phyloP scores from a whole-genome alignment of 2,329 filamentous ascomycete species.

The Trichoderma afroharzianum region DNA sequence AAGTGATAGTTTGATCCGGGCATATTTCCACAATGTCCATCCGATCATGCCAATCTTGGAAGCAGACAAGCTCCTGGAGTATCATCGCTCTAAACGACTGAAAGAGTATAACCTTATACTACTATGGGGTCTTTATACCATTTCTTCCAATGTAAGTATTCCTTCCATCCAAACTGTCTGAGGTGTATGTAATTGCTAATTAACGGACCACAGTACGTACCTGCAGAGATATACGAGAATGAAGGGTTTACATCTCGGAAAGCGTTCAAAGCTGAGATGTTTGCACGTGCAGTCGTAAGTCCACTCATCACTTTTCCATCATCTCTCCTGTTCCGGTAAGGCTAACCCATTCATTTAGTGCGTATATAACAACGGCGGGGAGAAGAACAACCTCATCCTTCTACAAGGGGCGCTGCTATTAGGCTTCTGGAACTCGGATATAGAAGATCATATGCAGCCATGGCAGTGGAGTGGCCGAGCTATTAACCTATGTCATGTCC shows the following conservation, averaged over 20 bases:
- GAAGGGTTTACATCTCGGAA: slow-evolving; percentile 12
- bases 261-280: slow-evolving; percentile 3
- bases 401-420: not conserved
- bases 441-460: slow-evolving; percentile 8
- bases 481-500: slow-evolving; percentile 1
- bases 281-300: slow-evolving; percentile 2
- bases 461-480: slow-evolving; percentile 10
- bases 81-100: not conserved
- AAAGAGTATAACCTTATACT: slow-evolving; percentile 4
- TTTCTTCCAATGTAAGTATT: not conserved
- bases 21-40: slow-evolving; percentile 11
- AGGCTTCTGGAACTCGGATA: slow-evolving; percentile 9
- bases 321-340: not conserved
- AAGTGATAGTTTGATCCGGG: not conserved
- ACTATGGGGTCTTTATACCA: not conserved
- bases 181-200: not conserved
- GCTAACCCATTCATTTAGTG: not conserved
- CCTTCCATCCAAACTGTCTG: accelerated
- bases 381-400: slow-evolving; percentile 7
- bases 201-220: not conserved
- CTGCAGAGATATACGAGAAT: slow-evolving; percentile 1
- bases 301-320: accelerated
- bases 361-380: slow-evolving; percentile 2
- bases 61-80: not conserved
- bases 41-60: slow-evolving; percentile 6